A percentile compares a stretch with the other conserved stretches of the same genome.
Conservation (phyloP, 2,329 filamentous ascomycete species). For the Elsinoe perseae region DNA sequence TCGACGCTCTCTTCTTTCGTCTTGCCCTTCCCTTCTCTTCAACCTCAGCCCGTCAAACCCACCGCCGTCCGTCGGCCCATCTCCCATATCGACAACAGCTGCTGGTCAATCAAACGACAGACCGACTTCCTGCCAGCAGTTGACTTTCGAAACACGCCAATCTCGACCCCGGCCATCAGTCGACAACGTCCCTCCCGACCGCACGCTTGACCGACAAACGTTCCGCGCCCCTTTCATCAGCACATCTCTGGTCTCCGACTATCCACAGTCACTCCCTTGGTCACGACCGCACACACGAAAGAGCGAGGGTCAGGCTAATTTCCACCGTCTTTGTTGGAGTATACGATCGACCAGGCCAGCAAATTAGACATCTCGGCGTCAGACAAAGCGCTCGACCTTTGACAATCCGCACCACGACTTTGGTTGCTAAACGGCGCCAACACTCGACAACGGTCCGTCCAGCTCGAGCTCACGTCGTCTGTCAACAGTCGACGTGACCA, state of each 20-base stretch:
- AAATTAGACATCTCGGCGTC: background rate
- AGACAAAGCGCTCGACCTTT: slow-evolving; percentile 5
- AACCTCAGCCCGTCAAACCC: slow-evolving; percentile 5
- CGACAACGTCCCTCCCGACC: background rate
- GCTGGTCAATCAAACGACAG: background rate
- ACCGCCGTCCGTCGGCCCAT: slow-evolving; percentile 4
- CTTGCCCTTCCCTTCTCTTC: slow-evolving; percentile 11
- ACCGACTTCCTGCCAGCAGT: slow-evolving; percentile 1
- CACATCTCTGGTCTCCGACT: background rate
- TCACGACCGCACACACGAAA: background rate
- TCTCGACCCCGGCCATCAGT: slow-evolving; percentile 13
- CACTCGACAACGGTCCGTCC: slow-evolving; percentile 7
- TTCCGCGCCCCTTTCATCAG: slow-evolving; percentile 13
- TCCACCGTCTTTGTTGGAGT: slow-evolving; percentile 8
- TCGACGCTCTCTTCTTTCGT: slow-evolving; percentile 10
- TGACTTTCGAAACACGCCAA: slow-evolving; percentile 15
- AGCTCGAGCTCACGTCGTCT: slow-evolving; percentile 3
- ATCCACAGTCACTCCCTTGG: background rate
- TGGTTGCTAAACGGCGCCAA: slow-evolving; percentile 6
- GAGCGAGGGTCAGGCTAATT: background rate
- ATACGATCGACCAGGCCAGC: background rate
- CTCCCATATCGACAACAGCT: slow-evolving; percentile 14
- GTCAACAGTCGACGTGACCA: slow-evolving; percentile 13
- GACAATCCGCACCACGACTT: slow-evolving; percentile 5
- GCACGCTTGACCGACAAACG: slow-evolving; percentile 5